These are phyloP conservation scores for Pleurotus djamor DNA, from an alignment of 768 basidiomycete genomes.

Conservation along the genomic window DNA sequence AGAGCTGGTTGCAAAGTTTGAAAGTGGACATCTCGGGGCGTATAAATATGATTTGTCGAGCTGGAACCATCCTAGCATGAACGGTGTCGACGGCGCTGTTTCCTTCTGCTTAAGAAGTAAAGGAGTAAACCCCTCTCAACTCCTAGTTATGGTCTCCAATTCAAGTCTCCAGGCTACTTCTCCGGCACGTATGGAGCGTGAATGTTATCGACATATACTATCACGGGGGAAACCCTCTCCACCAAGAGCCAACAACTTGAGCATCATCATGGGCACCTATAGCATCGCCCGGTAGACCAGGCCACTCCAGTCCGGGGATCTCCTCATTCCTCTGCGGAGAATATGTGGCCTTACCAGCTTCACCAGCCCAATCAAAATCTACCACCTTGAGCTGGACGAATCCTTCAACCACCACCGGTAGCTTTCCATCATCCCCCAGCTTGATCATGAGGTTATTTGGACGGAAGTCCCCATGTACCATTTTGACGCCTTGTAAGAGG, in stretches of 20 bases:
- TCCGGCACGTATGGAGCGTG: too few species aligned
- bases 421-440: background rate
- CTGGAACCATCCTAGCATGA: too few species aligned
- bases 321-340: background rate
- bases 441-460: conserved; percentile 4
- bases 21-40: too few species aligned
- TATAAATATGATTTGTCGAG: too few species aligned
- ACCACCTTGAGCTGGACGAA: background rate
- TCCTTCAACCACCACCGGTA: background rate
- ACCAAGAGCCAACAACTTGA: background rate
- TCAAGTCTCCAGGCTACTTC: too few species aligned
- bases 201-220: too few species aligned
- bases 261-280: background rate
- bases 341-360: background rate
- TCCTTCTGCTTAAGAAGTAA: too few species aligned
- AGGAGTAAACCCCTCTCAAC: too few species aligned
- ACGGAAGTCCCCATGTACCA: conserved; percentile 1
- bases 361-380: conserved; percentile 6
- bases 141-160: too few species aligned
- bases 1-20: too few species aligned
- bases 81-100: too few species aligned
- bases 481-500: conserved; percentile 21
- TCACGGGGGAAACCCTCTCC: too few species aligned
- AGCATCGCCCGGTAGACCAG: background rate
- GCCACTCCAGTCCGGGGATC: background rate